Base-by-base conservation (phyloP, 2,329 filamentous ascomycete species). In the Escovopsis sp. region DNA sequence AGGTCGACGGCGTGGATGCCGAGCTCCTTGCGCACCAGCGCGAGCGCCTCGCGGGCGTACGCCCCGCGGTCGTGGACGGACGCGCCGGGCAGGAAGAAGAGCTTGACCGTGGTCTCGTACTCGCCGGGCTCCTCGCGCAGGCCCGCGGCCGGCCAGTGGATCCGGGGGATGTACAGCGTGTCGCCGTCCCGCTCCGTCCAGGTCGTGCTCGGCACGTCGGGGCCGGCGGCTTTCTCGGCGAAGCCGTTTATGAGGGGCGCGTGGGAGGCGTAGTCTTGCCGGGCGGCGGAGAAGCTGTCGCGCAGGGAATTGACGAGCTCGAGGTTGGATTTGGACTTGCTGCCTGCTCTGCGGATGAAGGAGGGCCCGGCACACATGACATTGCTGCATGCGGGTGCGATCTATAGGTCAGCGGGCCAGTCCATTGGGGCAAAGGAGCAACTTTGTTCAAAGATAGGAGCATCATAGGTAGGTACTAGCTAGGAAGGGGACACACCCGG, bases 31-130 rank as follows among this genome's bases (percentile, higher is more conserved):
- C 82, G 69, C 9, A 96, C 88, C 9, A 94, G 64, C 41, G 77
- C 68, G 50, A 98, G 70, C 1, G 91, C 89, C 56, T 93, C 83
- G 43, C 73, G 65, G 8, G 84, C 82, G 57, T 94, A 81, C 43
- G 69, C 67, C 50, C 74, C 75, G 46, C 89, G 77, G 49, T 77
- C 65, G 15, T 71, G 69, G 2, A 75, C 65, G 9, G 80, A 70
- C 42, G 85, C 75, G 15, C 74, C 75, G 1, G 86, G 82, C 26
- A 96, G 72, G 62, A 91, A 93, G 68, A 98, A 98, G 19, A 98
- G 66, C 64, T 98, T 98, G 47, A 91, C 81, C 1, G 89, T 95
- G 55, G 95, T 87, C 57, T 95, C 87, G 66, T 98, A 98, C 51
- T 87, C 80, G 45, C 74, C 70, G 26, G 82, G 70, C 51, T 94